Evolutionary conservation across 2,329 filamentous ascomycete genomes (phyloP), one percentile per base, ranked within the genome.

Genomic region (Botrytis byssoidea): DNA sequence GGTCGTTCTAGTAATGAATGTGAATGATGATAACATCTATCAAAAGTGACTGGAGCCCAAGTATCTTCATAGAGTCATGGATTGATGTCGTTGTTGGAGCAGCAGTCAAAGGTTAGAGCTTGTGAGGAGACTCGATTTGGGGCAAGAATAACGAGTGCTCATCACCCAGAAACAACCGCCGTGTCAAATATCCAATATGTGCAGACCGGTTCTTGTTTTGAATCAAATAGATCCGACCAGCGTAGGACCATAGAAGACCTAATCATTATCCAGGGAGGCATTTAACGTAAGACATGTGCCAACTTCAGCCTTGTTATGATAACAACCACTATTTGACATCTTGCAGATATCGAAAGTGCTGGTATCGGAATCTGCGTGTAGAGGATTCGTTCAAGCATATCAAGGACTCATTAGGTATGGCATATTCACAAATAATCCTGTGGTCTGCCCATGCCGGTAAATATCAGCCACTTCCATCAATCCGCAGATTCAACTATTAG

Each of bases 361-460:
- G 35, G 16, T 22, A 48, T 42, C 35, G 48, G 18, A 12, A 40
- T 37, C 67, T 32, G 63, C 25, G 71, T 46, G 29, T 61, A 60
- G 48, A 59, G 48, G 48, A 59, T 72, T 68, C 66, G 66, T 42
- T 72, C 71, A 72, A 72, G 63, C 51, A 72, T 59, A 51, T 72
- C 63, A 72, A 46, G 51, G 64, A 68, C 61, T 72, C 63, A 68
- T 59, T 68, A 61, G 63, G 63, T 60, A 72, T 72, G 71, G 71
- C 71, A 72, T 68, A 48, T 72, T 72, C 71, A 72, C 71, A 68
- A 68, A 57, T 72, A 40, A 72, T 60, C 71, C 71, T 68, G 37
- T 68, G 57, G 51, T 40, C 25, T 48, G 63, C 29, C 63, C 48
- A 55, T 68, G 55, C 29, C 48, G 48, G 68, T 48, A 60, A 55